Evolutionary conservation across 1,139 yeast genomes (phyloP).

Genomic region (Hansenula anomala): DNA sequence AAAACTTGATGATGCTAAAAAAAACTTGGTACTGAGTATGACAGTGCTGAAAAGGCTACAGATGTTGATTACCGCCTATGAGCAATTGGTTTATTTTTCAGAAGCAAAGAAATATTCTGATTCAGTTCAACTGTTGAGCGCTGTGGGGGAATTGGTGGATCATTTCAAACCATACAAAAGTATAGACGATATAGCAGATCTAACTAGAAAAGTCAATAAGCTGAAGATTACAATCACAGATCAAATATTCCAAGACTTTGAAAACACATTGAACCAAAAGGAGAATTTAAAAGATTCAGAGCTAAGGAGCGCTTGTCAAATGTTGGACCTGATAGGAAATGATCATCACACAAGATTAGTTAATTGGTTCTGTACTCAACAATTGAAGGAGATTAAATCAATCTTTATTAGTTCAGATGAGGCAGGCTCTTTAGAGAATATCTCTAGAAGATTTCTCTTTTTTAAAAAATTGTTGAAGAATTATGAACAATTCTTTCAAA

Average conservation of each 20-base stretch:
- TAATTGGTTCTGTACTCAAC: constrained; percentile 69
- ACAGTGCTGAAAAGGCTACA: constrained; percentile 82
- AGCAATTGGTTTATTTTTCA: constrained; percentile 50
- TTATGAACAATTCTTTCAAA: constrained; percentile 47
- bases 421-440: constrained; percentile 89
- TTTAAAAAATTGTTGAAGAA: constrained; percentile 66
- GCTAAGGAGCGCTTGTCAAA: constrained; percentile 52
- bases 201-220: constrained; percentile 59
- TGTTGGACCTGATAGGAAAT: constrained; percentile 63
- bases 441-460: constrained; percentile 75
- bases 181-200: constrained; percentile 71
- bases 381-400: constrained; percentile 66
- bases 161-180: constrained; percentile 82
- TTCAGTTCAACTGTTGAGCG: constrained; percentile 64
- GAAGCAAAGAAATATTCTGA: constrained; percentile 53
- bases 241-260: constrained; percentile 74
- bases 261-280: constrained; percentile 32
- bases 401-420: constrained; percentile 80
- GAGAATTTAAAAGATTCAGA: constrained; percentile 26
- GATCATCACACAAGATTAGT: constrained; percentile 58
- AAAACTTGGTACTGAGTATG: constrained; percentile 77
- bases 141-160: constrained; percentile 70
- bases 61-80: constrained; percentile 78
- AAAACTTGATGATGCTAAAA: constrained; percentile 73
- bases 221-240: constrained; percentile 64